These are phyloP conservation scores for Aureobasidium lini DNA, from an alignment of 2,329 filamentous ascomycete species.

Conservation along the genomic window DNA sequence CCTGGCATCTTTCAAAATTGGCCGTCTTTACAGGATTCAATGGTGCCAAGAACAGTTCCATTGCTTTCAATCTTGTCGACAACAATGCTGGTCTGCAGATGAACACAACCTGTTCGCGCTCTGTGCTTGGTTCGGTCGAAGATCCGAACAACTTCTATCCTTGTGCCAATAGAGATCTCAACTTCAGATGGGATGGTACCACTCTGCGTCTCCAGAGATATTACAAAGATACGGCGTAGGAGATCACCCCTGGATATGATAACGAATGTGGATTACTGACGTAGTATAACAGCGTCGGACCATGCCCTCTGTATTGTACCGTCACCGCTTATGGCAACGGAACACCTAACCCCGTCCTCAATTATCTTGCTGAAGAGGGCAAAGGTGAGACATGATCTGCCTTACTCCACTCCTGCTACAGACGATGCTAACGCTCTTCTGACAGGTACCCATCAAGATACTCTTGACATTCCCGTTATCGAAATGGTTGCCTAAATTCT, in stretches of 20 bases:
- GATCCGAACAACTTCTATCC: conserved; percentile 16
- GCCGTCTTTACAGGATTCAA: conserved; percentile 17
- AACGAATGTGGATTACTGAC: not conserved
- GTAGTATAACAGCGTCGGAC: not conserved
- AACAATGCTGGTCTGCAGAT: conserved; percentile 22
- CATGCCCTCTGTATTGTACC: not conserved
- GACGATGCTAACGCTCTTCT: not conserved
- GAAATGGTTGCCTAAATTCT: not conserved
- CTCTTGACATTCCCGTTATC: not conserved
- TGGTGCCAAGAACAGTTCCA: conserved; percentile 12
- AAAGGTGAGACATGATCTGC: not conserved
- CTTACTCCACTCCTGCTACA: too few species aligned
- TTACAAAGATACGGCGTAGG: conserved; percentile 20
- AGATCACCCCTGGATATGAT: not conserved
- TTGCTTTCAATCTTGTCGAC: conserved; percentile 23
- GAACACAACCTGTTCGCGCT: conserved; percentile 20
- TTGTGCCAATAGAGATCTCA: conserved; percentile 20
- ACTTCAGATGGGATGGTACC: conserved; percentile 19
- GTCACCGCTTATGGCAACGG: conserved; percentile 1
- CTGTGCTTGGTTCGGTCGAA: conserved; percentile 12
- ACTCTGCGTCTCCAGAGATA: conserved; percentile 18
- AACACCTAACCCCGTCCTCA: not conserved
- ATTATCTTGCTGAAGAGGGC: not conserved
- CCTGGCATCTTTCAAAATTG: conserved; percentile 21
- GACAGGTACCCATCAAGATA: not conserved